Conservation (phyloP, 345 rosid genomes). For the Syzygium aqueum region DNA sequence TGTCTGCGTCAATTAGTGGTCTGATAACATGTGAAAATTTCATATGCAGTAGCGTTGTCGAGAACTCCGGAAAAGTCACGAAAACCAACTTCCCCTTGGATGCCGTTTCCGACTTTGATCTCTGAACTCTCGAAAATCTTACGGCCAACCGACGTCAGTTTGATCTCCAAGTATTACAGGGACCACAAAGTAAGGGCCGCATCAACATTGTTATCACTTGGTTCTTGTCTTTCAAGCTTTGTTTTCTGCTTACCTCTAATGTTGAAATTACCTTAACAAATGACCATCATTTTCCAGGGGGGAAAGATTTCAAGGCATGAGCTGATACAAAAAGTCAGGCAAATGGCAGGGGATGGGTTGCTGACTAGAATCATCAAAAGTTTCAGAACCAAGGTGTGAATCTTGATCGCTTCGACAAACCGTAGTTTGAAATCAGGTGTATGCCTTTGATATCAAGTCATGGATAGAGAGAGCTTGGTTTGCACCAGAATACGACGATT, state of each 20-base stretch:
- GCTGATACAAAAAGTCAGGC: conserved; percentile 43
- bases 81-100: conserved; percentile 73
- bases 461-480: background rate
- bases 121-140: conserved; percentile 49
- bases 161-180: conserved; percentile 44
- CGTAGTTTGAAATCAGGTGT: background rate
- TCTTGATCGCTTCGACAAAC: background rate
- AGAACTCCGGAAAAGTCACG: conserved; percentile 16
- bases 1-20: background rate
- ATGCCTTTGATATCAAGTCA: background rate
- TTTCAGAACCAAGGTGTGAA: conserved; percentile 31
- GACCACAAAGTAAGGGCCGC: conserved; percentile 40
- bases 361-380: conserved; percentile 60
- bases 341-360: conserved; percentile 61
- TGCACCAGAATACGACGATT: background rate
- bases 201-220: background rate
- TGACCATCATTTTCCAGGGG: conserved; percentile 20
- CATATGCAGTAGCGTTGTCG: conserved; percentile 19
- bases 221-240: background rate
- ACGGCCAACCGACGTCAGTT: conserved; percentile 26
- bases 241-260: background rate
- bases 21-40: background rate
- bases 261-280: background rate
- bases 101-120: conserved; percentile 67
- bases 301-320: conserved; percentile 51